Conservation (phyloP, 2,329 filamentous ascomycete genomes). For the Venturia aucupariae region DNA sequence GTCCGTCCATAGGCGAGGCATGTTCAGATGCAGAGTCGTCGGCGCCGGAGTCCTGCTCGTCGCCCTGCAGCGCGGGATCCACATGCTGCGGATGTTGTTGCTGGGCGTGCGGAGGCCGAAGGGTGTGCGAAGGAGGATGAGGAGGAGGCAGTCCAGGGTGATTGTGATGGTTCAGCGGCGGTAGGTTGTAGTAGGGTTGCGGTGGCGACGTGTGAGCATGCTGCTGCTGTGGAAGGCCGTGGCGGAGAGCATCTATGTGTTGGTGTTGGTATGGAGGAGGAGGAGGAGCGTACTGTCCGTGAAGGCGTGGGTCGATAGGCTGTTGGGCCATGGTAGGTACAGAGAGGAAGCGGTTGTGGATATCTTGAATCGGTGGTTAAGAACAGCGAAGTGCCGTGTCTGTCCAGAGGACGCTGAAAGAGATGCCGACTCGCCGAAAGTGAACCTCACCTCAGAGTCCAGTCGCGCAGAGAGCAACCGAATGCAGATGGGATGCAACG, state of each 20-base stretch:
- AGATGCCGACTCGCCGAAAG: not conserved
- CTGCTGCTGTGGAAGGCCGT: not conserved
- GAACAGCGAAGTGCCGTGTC: not conserved
- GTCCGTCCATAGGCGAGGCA: not conserved
- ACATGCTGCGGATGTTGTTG: constrained; percentile 5
- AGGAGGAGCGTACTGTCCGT: not conserved
- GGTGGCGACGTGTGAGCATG: not conserved
- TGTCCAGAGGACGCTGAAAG: not conserved
- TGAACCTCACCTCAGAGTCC: not conserved
- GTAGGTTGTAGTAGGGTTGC: not conserved
- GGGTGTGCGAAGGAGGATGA: not conserved
- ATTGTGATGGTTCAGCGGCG: not conserved
- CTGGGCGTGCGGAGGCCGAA: not conserved
- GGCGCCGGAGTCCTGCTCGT: not conserved
- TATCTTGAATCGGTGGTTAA: not conserved
- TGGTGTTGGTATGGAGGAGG: too few relatives aligned
- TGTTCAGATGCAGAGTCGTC: constrained; percentile 3
- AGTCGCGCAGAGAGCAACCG: not conserved
- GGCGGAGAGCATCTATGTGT: not conserved
- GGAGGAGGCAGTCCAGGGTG: not conserved
- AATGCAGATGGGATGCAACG: not conserved
- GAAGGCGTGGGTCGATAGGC: not conserved
- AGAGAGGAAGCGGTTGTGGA: not conserved
- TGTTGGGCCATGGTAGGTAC: not conserved
- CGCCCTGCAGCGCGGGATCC: constrained; percentile 3